These are phyloP conservation scores for Penicillium brasilianum DNA, from an alignment of 2,329 filamentous ascomycete species.

Conservation along the genomic window DNA sequence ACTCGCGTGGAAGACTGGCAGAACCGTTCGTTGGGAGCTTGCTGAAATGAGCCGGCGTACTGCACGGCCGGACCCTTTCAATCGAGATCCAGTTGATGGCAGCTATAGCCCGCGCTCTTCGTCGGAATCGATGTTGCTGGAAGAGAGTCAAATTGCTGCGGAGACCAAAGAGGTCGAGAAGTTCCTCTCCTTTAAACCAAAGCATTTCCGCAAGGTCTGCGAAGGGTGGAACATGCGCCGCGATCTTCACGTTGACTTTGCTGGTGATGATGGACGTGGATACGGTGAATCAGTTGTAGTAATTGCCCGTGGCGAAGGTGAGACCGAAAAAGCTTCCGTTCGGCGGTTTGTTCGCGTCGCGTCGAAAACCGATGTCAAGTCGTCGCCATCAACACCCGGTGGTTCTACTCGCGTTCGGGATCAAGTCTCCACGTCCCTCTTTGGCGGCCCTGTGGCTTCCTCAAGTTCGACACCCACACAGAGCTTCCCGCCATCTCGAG, in stretches of 20 bases:
- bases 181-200: conserved; percentile 73
- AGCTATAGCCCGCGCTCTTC: conserved; percentile 83
- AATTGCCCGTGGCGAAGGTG: conserved; percentile 72
- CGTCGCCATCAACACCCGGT: conserved; percentile 11
- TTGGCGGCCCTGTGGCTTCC: conserved; percentile 50
- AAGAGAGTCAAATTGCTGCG: conserved; percentile 70
- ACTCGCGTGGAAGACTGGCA: conserved; percentile 79
- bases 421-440: conserved; percentile 51
- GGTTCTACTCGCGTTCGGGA: conserved; percentile 22
- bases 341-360: conserved; percentile 64
- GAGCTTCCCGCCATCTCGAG: conserved; percentile 40
- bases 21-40: conserved; percentile 79
- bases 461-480: conserved; percentile 26
- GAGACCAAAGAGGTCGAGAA: conserved; percentile 83
- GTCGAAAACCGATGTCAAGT: conserved; percentile 37
- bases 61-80: conserved; percentile 74
- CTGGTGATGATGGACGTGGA: conserved; percentile 74
- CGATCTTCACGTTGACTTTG: conserved; percentile 85
- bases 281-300: conserved; percentile 79
- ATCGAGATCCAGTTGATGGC: conserved; percentile 68
- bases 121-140: conserved; percentile 72
- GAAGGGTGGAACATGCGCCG: conserved; percentile 92
- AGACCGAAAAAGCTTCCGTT: conserved; percentile 59
- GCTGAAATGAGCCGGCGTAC: conserved; percentile 76
- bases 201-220: conserved; percentile 77